phyloP scores from a whole-genome alignment of 305 asterid species.

The Withania somnifera region DNA sequence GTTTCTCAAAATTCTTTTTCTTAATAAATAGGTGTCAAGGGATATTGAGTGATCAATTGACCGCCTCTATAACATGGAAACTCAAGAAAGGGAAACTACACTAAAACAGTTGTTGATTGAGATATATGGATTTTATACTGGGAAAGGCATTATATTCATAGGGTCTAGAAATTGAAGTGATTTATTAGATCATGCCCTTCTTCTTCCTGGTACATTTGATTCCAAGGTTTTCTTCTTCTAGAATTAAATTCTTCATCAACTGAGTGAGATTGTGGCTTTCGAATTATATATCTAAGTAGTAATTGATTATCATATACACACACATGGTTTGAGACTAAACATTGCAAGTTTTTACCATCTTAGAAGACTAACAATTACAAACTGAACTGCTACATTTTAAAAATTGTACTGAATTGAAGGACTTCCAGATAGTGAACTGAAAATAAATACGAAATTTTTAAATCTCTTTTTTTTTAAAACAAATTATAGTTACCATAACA shows the following conservation, averaged over 20 bases:
- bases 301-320: too few species aligned
- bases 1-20: background rate
- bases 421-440: too few species aligned
- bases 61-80: constrained; percentile 57
- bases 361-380: too few species aligned
- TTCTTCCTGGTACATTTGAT: constrained; percentile 99
- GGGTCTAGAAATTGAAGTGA: constrained; percentile 97
- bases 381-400: too few species aligned
- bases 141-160: constrained; percentile 94
- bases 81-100: constrained; percentile 97
- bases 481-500: too few species aligned
- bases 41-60: constrained; percentile 41
- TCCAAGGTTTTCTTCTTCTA: constrained; percentile 60
- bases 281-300: too few species aligned
- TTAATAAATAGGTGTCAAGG: constrained; percentile 76
- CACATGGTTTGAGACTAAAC: too few species aligned
- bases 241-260: background rate
- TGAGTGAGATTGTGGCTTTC: too few species aligned
- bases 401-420: too few species aligned
- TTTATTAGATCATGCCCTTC: constrained; percentile 96
- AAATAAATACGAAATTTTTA: too few species aligned
- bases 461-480: too few species aligned
- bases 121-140: constrained; percentile 95
- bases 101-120: constrained; percentile 93
- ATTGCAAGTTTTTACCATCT: too few species aligned